Conservation (phyloP, 2,329 filamentous ascomycete genomes). For the Pestalotiopsis sp. region DNA sequence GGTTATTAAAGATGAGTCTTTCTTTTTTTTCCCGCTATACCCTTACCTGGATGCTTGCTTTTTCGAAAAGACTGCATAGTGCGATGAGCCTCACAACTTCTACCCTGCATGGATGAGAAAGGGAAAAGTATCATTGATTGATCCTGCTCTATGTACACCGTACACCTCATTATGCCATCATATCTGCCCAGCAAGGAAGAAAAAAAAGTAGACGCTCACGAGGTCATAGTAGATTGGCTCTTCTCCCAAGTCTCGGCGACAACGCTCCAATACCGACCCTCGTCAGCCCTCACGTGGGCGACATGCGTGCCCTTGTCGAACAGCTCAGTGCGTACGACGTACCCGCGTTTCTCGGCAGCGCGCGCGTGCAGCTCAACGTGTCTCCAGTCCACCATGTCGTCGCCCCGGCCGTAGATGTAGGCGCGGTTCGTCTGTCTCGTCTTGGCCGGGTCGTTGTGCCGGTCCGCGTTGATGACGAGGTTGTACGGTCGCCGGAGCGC, state of each 20-base stretch:
- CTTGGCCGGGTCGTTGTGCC: conserved; percentile 39
- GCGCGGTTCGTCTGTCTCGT: conserved; percentile 44
- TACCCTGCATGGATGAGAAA: no score
- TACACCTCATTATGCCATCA: neutral
- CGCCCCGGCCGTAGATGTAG: conserved; percentile 55
- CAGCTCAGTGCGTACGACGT: conserved; percentile 44
- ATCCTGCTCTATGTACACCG: neutral
- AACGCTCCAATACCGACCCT: conserved; percentile 52
- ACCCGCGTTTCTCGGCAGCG: conserved; percentile 41
- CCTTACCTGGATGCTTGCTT: no score
- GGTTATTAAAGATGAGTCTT: no score
- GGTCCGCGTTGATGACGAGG: conserved; percentile 35
- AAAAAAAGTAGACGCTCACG: neutral
- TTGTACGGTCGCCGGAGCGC: conserved; percentile 31
- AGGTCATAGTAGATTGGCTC: neutral
- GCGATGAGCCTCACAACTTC: no score
- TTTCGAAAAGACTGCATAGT: no score
- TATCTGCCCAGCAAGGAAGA: neutral
- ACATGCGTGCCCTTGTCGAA: conserved; percentile 55
- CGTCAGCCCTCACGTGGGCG: conserved; percentile 48
- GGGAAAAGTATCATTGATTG: neutral
- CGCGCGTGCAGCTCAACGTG: conserved; percentile 52
- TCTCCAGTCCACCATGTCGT: conserved; percentile 46
- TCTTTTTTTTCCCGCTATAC: no score
- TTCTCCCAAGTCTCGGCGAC: conserved; percentile 50